These are phyloP conservation scores for Naganishia sp. DNA, from an alignment of 1,284 basidiomycete genomes.

Conservation along the genomic window DNA sequence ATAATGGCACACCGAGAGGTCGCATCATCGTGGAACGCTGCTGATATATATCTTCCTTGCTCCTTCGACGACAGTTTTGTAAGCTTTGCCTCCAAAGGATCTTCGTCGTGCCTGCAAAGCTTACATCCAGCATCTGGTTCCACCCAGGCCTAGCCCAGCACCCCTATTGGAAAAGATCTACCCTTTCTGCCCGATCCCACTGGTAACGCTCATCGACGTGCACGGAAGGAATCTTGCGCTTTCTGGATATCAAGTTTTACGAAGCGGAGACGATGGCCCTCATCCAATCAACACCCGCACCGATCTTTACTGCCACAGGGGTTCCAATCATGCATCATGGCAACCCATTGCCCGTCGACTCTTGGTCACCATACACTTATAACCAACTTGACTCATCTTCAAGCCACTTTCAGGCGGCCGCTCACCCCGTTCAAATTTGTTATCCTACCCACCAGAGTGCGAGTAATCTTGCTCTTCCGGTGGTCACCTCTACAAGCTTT, in stretches of 20 bases:
- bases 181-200: no score
- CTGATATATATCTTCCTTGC: no score
- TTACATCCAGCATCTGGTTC: no score
- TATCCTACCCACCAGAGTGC: neutral
- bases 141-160: no score
- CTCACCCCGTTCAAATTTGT: neutral
- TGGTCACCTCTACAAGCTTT: neutral
- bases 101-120: no score
- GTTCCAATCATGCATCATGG: neutral
- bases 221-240: no score
- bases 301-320: neutral
- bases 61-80: no score
- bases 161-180: no score
- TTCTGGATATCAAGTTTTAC: neutral
- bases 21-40: no score
- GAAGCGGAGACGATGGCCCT: neutral
- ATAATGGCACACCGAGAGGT: no score
- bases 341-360: neutral
- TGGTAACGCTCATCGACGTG: no score
- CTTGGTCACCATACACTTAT: neutral
- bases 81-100: no score
- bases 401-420: neutral
- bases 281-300: neutral
- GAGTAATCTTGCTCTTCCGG: neutral
- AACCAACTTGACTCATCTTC: constrained; percentile 22